Evolutionary conservation across 306 rosid genomes (phyloP).

Genomic region (Prosopis cineraria): DNA sequence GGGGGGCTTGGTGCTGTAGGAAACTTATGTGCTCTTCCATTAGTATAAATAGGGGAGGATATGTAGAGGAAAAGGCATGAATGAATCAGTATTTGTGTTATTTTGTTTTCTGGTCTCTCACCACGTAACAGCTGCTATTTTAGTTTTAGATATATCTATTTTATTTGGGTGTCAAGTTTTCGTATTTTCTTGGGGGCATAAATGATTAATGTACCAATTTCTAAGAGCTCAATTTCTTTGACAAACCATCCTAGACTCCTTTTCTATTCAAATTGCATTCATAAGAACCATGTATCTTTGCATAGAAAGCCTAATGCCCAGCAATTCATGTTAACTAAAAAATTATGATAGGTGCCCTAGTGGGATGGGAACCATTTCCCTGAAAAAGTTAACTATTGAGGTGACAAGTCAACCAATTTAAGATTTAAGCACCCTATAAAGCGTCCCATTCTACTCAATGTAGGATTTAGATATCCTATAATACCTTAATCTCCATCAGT

Average conservation of each 20-base stretch:
- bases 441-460: not conserved
- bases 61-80: not conserved
- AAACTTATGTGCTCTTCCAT: not conserved
- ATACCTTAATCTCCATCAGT: not conserved
- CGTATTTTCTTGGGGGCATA: not conserved
- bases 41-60: not conserved
- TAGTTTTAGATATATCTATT: not conserved
- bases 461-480: not conserved
- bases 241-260: not conserved
- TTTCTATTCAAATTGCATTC: not conserved
- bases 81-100: not conserved
- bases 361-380: not conserved
- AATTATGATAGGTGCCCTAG: not conserved
- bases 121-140: not conserved
- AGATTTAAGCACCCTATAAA: not conserved
- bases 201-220: not conserved
- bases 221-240: not conserved
- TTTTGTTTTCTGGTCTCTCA: not conserved
- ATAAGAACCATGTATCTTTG: not conserved
- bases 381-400: not conserved
- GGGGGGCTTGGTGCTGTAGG: not conserved
- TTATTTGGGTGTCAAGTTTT: not conserved
- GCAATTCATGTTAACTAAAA: not conserved
- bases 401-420: not conserved
- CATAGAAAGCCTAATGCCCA: not conserved